Percentiles rank a stretch among this genome's conserved stretches.
Conservation (phyloP, 176 grass and related monocot species). For the Juncus effusus region DNA sequence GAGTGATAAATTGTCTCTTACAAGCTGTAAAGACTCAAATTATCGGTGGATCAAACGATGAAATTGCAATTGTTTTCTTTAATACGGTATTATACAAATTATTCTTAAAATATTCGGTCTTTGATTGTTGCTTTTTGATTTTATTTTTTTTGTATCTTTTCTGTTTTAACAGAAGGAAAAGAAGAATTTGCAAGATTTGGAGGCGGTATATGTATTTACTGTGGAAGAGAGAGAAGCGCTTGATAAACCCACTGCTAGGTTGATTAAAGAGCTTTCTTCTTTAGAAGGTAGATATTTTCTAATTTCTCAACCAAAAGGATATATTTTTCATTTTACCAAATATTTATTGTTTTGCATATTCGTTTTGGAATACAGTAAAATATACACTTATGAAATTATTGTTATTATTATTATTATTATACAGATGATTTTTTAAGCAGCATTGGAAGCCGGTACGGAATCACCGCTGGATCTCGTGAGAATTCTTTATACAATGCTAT, state of each 20-base stretch:
- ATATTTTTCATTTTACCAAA: neutral
- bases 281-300: constrained; percentile 52
- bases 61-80: constrained; percentile 91
- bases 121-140: constrained; percentile 9
- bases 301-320: neutral
- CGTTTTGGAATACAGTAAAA: neutral
- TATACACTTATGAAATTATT: constrained; percentile 15
- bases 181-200: constrained; percentile 88
- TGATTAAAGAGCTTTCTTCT: constrained; percentile 82
- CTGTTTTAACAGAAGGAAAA: constrained; percentile 76
- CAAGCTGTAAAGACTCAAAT: constrained; percentile 72
- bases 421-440: constrained; percentile 68
- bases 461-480: constrained; percentile 70
- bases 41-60: constrained; percentile 76
- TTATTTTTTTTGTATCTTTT: neutral
- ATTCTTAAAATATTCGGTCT: neutral
- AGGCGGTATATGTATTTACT: constrained; percentile 83
- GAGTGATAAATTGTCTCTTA: constrained; percentile 57
- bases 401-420: constrained; percentile 26
- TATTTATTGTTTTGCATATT: constrained; percentile 1
- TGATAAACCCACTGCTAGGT: constrained; percentile 75
- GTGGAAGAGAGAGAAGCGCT: constrained; percentile 67
- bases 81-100: constrained; percentile 59
- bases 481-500: constrained; percentile 92
- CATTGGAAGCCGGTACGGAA: constrained; percentile 84